Evolutionary conservation across 495 filamentous ascomycete genomes (phyloP).

Genomic region (Mytilinidion resinicola): DNA sequence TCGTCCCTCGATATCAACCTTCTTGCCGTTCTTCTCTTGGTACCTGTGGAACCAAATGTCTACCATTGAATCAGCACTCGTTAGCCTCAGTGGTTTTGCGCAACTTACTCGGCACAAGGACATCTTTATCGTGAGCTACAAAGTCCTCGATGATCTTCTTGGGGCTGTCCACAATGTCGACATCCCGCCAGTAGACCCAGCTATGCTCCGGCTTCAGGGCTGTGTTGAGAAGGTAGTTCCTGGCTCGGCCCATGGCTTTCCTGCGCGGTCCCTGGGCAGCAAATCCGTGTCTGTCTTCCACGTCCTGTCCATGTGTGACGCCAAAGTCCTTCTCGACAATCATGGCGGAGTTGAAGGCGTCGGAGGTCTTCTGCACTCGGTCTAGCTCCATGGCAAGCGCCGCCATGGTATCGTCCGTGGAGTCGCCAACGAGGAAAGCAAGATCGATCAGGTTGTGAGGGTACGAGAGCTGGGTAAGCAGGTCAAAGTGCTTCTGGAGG

Average conservation of each 20-base stretch:
- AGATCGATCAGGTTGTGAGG: constrained; percentile 94
- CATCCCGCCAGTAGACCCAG: constrained; percentile 99
- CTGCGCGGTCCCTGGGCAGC: constrained; percentile 82
- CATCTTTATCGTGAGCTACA: constrained; percentile 84
- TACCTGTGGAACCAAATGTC: constrained; percentile 99
- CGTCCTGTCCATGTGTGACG: constrained; percentile 57
- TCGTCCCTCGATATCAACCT: constrained; percentile 85
- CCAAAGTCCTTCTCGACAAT: constrained; percentile 88
- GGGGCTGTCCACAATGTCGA: constrained; percentile 90
- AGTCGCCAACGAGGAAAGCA: constrained; percentile 89
- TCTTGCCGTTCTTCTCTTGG: constrained; percentile 45
- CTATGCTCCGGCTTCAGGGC: constrained; percentile 88
- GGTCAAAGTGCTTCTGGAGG: constrained; percentile 85
- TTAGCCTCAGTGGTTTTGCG: neutral
- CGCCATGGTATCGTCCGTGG: constrained; percentile 80
- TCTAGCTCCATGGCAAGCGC: constrained; percentile 74
- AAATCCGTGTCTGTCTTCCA: constrained; percentile 79
- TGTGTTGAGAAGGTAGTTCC: constrained; percentile 84
- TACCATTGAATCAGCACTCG: constrained; percentile 39
- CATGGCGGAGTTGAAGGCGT: constrained; percentile 73
- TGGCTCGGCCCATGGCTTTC: constrained; percentile 81
- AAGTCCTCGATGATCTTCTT: constrained; percentile 87
- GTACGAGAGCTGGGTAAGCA: constrained; percentile 83
- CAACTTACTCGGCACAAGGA: constrained; percentile 86
- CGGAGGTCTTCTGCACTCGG: constrained; percentile 69